phyloP scores from a whole-genome alignment of 2,329 filamentous ascomycete species.

The Coniella vitis region DNA sequence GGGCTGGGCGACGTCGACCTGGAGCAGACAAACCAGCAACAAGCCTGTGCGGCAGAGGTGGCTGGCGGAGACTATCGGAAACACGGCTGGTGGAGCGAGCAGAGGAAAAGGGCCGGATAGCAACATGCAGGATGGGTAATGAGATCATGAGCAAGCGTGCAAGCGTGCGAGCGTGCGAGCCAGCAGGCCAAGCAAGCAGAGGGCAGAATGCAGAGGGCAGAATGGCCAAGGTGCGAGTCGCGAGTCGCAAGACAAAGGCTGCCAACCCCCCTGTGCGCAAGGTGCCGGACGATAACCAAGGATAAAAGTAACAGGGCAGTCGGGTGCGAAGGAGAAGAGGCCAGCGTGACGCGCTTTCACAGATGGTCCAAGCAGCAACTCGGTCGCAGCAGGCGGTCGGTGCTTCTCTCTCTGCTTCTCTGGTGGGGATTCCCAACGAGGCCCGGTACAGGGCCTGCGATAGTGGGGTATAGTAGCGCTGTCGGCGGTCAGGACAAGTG shows the following conservation, averaged over 20 bases:
- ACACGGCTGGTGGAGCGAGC: conserved; percentile 11
- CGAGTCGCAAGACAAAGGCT: too few species aligned
- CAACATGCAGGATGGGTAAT: conserved; percentile 10
- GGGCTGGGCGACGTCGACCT: neutral
- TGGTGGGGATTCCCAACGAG: conserved; percentile 1
- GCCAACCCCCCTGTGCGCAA: neutral
- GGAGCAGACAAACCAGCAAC: conserved; percentile 13
- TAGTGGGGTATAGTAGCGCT: conserved; percentile 4
- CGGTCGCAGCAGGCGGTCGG: neutral
- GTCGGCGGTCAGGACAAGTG: neutral
- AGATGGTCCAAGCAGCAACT: neutral
- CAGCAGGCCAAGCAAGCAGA: neutral
- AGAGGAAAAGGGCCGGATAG: conserved; percentile 16
- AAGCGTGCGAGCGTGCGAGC: too few species aligned
- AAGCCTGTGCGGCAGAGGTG: conserved; percentile 11
- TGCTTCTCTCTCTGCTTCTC: too few species aligned
- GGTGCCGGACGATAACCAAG: neutral
- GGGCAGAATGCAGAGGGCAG: neutral
- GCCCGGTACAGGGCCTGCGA: neutral
- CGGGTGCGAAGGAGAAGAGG: neutral
- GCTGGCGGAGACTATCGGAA: conserved; percentile 13
- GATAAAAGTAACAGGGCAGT: neutral
- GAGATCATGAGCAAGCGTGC: conserved; percentile 15
- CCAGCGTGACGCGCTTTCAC: conserved; percentile 1
- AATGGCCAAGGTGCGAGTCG: too few species aligned